These are phyloP conservation scores for Puccinellia tenuiflora DNA, from an alignment of 176 grass and related monocot species.

Conservation along the genomic window DNA sequence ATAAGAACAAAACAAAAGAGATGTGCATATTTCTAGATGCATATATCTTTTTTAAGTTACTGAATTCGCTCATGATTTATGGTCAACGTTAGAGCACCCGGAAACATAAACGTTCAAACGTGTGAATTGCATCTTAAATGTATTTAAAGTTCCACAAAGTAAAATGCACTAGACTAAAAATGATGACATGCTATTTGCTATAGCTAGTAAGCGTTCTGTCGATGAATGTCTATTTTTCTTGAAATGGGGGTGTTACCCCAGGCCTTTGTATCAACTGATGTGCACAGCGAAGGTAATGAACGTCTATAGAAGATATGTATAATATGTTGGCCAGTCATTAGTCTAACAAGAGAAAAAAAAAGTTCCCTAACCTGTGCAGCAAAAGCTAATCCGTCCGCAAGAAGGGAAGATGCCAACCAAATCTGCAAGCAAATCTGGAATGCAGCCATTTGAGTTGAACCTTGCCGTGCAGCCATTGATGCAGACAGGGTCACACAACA, in stretches of 20 bases:
- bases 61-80: not conserved
- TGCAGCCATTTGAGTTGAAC: constrained; percentile 79
- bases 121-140: not conserved
- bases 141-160: not conserved
- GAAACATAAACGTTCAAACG: not conserved
- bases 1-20: constrained; percentile 10
- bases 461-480: constrained; percentile 70
- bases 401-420: constrained; percentile 84
- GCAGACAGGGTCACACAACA: constrained; percentile 87
- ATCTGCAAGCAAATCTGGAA: constrained; percentile 94
- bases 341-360: not conserved
- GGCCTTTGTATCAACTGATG: not conserved
- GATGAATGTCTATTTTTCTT: not conserved
- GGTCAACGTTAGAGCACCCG: not conserved
- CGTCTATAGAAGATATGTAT: not conserved
- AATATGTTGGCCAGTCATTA: not conserved
- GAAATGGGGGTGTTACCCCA: not conserved
- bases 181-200: not conserved
- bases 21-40: not conserved
- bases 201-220: not conserved
- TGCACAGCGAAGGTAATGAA: not conserved
- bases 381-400: constrained; percentile 93
- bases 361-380: constrained; percentile 64
- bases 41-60: not conserved
- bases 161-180: not conserved